Evolutionary conservation across 2,329 filamentous ascomycete species (phyloP).

Genomic region (Orbilia oligospora): DNA sequence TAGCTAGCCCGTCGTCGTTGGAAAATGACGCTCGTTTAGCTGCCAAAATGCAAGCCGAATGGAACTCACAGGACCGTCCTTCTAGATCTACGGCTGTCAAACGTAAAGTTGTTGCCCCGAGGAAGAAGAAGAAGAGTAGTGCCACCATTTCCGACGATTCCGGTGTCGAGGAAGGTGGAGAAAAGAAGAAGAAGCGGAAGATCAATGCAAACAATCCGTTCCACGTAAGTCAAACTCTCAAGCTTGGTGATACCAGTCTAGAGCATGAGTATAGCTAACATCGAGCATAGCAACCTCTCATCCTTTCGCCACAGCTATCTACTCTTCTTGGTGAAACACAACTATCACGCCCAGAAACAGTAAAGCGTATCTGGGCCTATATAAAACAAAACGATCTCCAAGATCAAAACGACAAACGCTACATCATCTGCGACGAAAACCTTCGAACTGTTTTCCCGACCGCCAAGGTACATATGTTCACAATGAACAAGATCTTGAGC

Average conservation of each 20-base stretch:
- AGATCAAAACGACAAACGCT: conserved; percentile 89
- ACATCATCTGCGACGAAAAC: conserved; percentile 91
- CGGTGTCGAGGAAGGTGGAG: conserved; percentile 66
- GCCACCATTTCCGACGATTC: conserved; percentile 81
- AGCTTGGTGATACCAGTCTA: background rate
- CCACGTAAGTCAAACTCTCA: conserved; percentile 73
- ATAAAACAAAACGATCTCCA: conserved; percentile 91
- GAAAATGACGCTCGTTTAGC: conserved; percentile 91
- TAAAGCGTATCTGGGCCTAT: conserved; percentile 96
- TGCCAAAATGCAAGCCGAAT: conserved; percentile 89
- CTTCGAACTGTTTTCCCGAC: conserved; percentile 91
- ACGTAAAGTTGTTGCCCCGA: conserved; percentile 76
- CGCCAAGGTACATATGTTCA: conserved; percentile 95
- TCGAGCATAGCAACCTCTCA: conserved; percentile 74
- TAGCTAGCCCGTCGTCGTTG: conserved; percentile 66
- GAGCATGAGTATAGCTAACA: background rate
- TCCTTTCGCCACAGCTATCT: conserved; percentile 78
- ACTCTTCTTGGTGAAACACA: conserved; percentile 79
- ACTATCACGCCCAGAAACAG: conserved; percentile 92
- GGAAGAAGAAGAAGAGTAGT: conserved; percentile 78
- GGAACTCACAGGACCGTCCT: conserved; percentile 78
- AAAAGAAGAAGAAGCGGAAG: conserved; percentile 75
- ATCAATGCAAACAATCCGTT: conserved; percentile 88
- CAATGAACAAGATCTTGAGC: conserved; percentile 97
- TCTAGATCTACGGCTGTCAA: conserved; percentile 72